Evolutionary conservation across 2,329 filamentous ascomycete genomes (phyloP).

Genomic region (Fusarium protoensiforme): DNA sequence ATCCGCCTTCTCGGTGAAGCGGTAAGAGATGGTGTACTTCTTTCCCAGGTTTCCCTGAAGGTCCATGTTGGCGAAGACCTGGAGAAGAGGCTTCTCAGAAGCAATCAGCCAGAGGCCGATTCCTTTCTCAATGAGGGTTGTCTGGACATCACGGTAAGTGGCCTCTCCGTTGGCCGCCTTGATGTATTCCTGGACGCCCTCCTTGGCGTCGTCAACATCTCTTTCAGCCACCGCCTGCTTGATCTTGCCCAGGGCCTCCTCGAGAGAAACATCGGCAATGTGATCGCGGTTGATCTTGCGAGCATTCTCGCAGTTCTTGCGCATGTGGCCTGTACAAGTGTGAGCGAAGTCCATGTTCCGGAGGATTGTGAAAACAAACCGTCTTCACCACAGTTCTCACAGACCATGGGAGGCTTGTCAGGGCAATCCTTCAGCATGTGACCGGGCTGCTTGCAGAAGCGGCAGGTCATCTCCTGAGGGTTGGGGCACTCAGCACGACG

Average conservation of each 20-base stretch:
- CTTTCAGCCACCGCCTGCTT: conserved; percentile 60
- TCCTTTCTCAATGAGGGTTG: conserved; percentile 64
- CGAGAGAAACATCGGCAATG: conserved; percentile 60
- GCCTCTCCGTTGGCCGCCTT: conserved; percentile 66
- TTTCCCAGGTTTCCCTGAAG: conserved; percentile 75
- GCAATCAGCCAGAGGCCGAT: conserved; percentile 72
- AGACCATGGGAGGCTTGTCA: conserved; percentile 63
- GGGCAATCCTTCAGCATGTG: conserved; percentile 73
- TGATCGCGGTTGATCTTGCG: conserved; percentile 67
- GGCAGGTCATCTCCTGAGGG: conserved; percentile 49
- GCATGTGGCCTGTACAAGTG: conserved; percentile 61
- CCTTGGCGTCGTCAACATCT: conserved; percentile 73
- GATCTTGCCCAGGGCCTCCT: conserved; percentile 69
- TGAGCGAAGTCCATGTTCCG: conserved; percentile 13
- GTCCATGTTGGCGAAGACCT: conserved; percentile 76
- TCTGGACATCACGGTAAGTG: conserved; percentile 71
- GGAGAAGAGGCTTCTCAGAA: conserved; percentile 65
- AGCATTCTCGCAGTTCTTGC: conserved; percentile 67
- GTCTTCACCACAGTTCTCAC: conserved; percentile 70
- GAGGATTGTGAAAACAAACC: conserved; percentile 53
- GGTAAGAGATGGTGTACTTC: conserved; percentile 72
- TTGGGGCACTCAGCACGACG: conserved; percentile 51
- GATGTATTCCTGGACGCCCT: conserved; percentile 68
- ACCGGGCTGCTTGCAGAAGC: conserved; percentile 61
- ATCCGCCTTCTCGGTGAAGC: conserved; percentile 66